A percentile compares a stretch with the other conserved stretches of the same genome.
Conservation (phyloP, 148 eudicot genomes). For the Vaccinium myrtillus region DNA sequence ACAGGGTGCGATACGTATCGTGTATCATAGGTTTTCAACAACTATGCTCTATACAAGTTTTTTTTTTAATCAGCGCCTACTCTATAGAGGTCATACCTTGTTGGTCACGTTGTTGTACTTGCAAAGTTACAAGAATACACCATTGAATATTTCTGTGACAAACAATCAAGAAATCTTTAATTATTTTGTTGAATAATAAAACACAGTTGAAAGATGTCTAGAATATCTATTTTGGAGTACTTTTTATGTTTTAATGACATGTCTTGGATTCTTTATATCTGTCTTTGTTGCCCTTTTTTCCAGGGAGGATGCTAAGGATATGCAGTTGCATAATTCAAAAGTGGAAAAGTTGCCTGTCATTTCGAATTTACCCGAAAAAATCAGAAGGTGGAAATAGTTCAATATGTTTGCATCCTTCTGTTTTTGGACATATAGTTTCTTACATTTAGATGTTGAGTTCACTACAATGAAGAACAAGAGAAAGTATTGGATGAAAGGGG, state of each 20-base stretch:
- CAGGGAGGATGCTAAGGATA: constrained; percentile 75
- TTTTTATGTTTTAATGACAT: background rate
- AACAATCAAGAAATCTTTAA: background rate
- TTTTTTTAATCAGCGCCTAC: background rate
- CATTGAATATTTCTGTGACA: background rate
- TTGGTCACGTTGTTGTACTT: background rate
- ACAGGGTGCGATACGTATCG: no score
- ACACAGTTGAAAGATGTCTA: background rate
- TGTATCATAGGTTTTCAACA: no score
- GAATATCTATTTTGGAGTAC: background rate
- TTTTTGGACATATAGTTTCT: background rate
- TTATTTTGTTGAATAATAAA: background rate
- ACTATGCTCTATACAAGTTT: background rate
- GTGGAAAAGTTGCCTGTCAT: constrained; percentile 19
- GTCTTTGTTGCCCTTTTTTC: constrained; percentile 7
- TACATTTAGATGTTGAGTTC: background rate
- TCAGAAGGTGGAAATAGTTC: constrained; percentile 46
- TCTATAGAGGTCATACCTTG: background rate
- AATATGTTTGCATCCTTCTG: background rate
- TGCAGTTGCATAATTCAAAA: constrained; percentile 32
- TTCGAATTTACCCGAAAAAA: constrained; percentile 42
- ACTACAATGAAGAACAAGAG: background rate
- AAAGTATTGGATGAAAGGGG: background rate
- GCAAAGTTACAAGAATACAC: background rate
- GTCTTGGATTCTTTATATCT: background rate